Conservation (phyloP, 1,284 basidiomycete species). For the Polyporus tsugae region DNA sequence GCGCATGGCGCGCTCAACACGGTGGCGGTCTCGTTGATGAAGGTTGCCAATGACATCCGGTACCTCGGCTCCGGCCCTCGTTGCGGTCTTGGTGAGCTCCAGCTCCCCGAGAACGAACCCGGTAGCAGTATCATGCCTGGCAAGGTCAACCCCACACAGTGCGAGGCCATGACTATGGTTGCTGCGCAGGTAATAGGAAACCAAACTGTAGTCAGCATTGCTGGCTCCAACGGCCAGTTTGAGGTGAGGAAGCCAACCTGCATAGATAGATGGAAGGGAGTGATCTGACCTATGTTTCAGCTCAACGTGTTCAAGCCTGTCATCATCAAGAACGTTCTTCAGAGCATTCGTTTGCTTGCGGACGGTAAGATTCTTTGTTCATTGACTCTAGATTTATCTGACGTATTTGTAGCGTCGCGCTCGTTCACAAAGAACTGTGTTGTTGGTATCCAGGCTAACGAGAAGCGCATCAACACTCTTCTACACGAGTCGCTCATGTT, state of each 20-base stretch:
- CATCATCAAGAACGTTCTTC: conserved; percentile 96
- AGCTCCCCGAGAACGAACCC: conserved; percentile 97
- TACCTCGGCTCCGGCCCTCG: conserved; percentile 98
- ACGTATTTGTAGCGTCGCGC: conserved; percentile 65
- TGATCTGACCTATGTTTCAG: conserved; percentile 48
- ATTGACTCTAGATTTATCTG: not conserved
- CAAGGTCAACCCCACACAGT: conserved; percentile 99
- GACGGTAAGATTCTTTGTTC: conserved; percentile 68
- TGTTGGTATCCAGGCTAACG: conserved; percentile 95
- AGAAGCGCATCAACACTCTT: conserved; percentile 89
- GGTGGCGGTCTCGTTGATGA: conserved; percentile 96
- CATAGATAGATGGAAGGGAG: not conserved
- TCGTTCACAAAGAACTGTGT: conserved; percentile 98
- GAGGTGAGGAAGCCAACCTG: conserved; percentile 64
- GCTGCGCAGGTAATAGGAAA: conserved; percentile 99
- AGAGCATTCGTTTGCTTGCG: conserved; percentile 92
- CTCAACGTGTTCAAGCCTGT: conserved; percentile 99
- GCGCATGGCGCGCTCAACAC: conserved; percentile 97
- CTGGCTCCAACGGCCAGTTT: conserved; percentile 96
- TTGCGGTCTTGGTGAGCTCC: conserved; percentile 96
- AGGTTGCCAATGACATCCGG: conserved; percentile 99
- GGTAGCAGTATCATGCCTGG: conserved; percentile 99
- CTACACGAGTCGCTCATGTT: conserved; percentile 97
- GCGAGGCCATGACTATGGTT: conserved; percentile 99
- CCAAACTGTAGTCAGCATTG: conserved; percentile 93